Percentiles rank a stretch among this genome's conserved stretches.
These are phyloP conservation scores for Penicillium psychrosexuale DNA, from an alignment of 2,329 filamentous ascomycete genomes.

Conservation along the genomic window DNA sequence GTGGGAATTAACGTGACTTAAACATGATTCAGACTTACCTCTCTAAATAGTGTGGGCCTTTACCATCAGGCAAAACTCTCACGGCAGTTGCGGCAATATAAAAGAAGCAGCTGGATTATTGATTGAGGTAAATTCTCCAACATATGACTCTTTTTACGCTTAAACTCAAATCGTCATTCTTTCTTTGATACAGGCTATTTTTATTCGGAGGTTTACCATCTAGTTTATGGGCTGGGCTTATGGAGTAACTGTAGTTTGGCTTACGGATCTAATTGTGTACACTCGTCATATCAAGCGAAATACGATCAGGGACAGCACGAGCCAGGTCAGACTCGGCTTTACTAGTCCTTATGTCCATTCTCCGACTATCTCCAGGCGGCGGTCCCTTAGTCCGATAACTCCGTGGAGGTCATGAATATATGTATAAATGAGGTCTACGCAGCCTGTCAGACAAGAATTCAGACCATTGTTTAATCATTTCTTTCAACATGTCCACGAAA, in stretches of 20 bases:
- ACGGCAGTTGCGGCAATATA: neutral
- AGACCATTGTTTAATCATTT: neutral
- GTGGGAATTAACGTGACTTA: neutral
- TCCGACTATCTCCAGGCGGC: neutral
- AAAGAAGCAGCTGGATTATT: neutral
- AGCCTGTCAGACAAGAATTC: no score
- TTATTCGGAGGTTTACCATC: no score
- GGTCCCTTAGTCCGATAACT: neutral
- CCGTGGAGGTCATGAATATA: neutral
- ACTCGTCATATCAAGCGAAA: neutral
- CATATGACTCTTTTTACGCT: neutral
- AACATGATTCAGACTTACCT: neutral
- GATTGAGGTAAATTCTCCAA: no score
- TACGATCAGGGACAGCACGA: neutral
- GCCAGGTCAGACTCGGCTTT: neutral
- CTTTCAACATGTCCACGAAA: slow-evolving; percentile 7
- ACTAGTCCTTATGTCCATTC: neutral
- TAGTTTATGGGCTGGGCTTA: neutral
- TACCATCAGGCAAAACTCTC: neutral
- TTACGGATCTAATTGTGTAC: neutral
- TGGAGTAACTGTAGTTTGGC: neutral
- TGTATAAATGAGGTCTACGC: neutral
- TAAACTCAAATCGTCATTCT: neutral
- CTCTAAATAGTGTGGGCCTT: neutral
- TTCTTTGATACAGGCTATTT: no score